These are phyloP conservation scores for Bjerkandera adusta DNA, from an alignment of 1,284 basidiomycete genomes.

Conservation along the genomic window DNA sequence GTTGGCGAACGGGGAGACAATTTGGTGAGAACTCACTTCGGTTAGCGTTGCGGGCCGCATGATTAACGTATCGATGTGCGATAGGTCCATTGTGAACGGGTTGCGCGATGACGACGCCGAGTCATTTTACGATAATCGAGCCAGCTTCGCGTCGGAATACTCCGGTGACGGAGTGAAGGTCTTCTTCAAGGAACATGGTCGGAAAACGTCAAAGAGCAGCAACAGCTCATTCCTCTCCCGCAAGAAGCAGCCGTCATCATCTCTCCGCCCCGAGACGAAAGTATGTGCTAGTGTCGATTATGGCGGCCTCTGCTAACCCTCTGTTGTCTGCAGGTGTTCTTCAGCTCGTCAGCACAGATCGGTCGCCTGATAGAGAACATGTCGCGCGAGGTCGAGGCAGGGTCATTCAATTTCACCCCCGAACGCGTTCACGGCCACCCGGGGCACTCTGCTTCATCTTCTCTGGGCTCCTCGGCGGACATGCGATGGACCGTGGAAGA, in stretches of 20 bases:
- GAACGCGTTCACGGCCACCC: constrained; percentile 29
- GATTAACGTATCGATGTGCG: constrained; percentile 5
- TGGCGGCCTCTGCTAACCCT: constrained; percentile 1
- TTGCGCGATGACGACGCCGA: constrained; percentile 75
- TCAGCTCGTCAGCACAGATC: constrained; percentile 74
- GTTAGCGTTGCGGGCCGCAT: not conserved
- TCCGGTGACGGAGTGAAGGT: constrained; percentile 64
- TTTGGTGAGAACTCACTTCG: constrained; percentile 52
- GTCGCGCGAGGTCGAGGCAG: constrained; percentile 74
- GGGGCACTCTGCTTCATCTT: constrained; percentile 56
- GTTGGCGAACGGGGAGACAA: constrained; percentile 77
- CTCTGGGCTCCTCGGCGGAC: constrained; percentile 59
- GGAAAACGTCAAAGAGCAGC: constrained; percentile 65
- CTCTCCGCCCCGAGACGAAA: constrained; percentile 74
- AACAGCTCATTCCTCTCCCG: constrained; percentile 57
- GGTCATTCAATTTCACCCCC: constrained; percentile 71
- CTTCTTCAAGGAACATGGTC: constrained; percentile 71
- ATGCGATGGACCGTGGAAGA: constrained; percentile 72
- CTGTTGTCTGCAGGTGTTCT: constrained; percentile 58
- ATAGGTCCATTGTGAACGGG: constrained; percentile 81
- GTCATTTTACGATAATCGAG: constrained; percentile 61
- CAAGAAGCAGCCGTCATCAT: constrained; percentile 50
- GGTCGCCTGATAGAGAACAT: constrained; percentile 77
- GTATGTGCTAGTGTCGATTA: constrained; percentile 37
- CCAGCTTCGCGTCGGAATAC: constrained; percentile 74